A percentile compares a stretch with the other conserved stretches of the same genome.
These are phyloP conservation scores for Rutidosis leptorrhynchoides DNA, from an alignment of 129 eudicot species.

Conservation along the genomic window DNA sequence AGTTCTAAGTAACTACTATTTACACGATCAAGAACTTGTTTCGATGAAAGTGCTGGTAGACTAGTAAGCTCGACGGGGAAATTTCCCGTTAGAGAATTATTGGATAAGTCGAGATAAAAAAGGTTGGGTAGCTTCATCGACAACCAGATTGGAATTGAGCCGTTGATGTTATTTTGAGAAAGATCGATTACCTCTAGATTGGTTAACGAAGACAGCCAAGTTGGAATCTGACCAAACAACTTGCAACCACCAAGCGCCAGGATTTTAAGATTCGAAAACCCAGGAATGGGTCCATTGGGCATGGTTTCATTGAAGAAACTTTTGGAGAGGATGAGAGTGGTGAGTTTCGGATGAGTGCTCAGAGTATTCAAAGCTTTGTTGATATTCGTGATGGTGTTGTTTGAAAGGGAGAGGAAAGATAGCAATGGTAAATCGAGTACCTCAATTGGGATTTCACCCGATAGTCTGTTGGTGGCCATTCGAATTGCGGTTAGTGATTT, in stretches of 20 bases:
- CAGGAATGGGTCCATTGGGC: slow-evolving; percentile 32
- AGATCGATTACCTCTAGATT: slow-evolving; percentile 61
- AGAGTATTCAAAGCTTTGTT: slow-evolving; percentile 44
- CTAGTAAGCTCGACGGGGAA: slow-evolving; percentile 44
- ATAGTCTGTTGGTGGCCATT: slow-evolving; percentile 40
- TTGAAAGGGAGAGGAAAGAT: slow-evolving; percentile 61
- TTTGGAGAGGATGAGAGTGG: slow-evolving; percentile 47
- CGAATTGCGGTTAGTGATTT: slow-evolving; percentile 52
- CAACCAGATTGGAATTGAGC: slow-evolving; percentile 57
- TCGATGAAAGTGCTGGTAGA: slow-evolving; percentile 39
- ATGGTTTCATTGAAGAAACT: slow-evolving; percentile 47
- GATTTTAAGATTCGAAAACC: slow-evolving; percentile 45
- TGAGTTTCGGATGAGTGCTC: slow-evolving; percentile 42
- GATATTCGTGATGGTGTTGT: slow-evolving; percentile 53
- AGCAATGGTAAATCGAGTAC: slow-evolving; percentile 39
- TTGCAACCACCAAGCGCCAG: slow-evolving; percentile 65
- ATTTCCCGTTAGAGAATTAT: slow-evolving; percentile 44
- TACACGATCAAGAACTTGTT: slow-evolving; percentile 35
- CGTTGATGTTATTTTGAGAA: slow-evolving; percentile 46
- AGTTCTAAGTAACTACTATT: slow-evolving; percentile 51
- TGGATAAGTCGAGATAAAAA: slow-evolving; percentile 63
- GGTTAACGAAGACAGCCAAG: slow-evolving; percentile 40
- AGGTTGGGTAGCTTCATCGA: slow-evolving; percentile 44
- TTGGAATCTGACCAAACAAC: slow-evolving; percentile 49
- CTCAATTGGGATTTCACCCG: slow-evolving; percentile 41